phyloP scores from a whole-genome alignment of 768 basidiomycete genomes.

The Tylopilus felleus region DNA sequence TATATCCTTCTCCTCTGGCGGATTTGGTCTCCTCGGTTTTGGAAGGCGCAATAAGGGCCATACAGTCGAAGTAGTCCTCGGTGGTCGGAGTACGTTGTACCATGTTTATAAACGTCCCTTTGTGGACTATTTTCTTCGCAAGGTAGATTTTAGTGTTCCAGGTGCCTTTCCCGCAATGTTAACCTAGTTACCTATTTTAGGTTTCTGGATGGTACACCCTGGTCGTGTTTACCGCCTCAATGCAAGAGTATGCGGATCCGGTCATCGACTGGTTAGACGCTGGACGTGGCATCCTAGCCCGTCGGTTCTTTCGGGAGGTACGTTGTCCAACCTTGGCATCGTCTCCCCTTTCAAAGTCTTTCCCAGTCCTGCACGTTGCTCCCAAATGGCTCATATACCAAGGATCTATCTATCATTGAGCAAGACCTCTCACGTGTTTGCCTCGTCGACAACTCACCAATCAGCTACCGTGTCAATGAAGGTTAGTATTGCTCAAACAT shows the following conservation, averaged over 20 bases:
- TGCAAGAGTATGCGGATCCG: conserved; percentile 99
- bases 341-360: neutral
- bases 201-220: conserved; percentile 98
- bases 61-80: conserved; percentile 90
- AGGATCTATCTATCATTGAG: conserved; percentile 87
- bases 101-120: conserved; percentile 99
- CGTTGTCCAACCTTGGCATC: conserved; percentile 28
- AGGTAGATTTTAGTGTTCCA: conserved; percentile 46
- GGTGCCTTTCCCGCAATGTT: neutral
- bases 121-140: conserved; percentile 91
- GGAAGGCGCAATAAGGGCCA: conserved; percentile 64
- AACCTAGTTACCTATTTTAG: conserved; percentile 40
- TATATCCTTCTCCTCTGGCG: conserved; percentile 43
- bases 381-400: conserved; percentile 91
- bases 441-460: conserved; percentile 93
- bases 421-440: conserved; percentile 89
- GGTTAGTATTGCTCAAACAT: conserved; percentile 47
- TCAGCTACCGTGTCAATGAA: conserved; percentile 90
- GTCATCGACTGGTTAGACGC: conserved; percentile 99
- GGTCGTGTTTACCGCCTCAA: conserved; percentile 97
- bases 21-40: conserved; percentile 62
- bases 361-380: conserved; percentile 86
- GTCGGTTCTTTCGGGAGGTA: conserved; percentile 90
- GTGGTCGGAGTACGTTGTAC: conserved; percentile 86
- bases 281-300: conserved; percentile 84